Evolutionary conservation across 2,329 filamentous ascomycete genomes (phyloP).

Genomic region (Penicillium sclerotiorum): DNA sequence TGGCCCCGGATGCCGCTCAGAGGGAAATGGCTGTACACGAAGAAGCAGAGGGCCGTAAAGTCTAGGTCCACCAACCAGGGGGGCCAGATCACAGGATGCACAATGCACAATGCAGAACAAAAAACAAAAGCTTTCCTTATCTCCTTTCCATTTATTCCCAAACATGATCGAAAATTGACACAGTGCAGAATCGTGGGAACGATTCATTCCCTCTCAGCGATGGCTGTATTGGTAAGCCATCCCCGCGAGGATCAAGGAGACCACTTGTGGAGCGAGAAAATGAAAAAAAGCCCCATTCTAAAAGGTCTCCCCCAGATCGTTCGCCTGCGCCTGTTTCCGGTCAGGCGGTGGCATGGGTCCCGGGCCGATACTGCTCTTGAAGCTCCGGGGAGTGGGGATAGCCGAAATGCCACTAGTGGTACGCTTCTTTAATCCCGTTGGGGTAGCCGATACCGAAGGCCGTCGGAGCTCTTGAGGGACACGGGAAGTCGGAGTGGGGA

Average conservation of each 20-base stretch:
- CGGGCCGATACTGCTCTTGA: conserved; percentile 42
- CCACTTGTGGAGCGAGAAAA: too few relatives aligned
- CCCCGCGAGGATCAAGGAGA: too few relatives aligned
- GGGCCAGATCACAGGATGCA: conserved; percentile 8
- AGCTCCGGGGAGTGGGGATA: conserved; percentile 43
- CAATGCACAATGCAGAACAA: conserved; percentile 4
- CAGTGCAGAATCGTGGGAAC: too few relatives aligned
- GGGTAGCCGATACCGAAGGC: conserved; percentile 53
- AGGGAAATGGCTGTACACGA: conserved; percentile 16
- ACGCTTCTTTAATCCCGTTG: conserved; percentile 53
- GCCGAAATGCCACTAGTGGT: conserved; percentile 52
- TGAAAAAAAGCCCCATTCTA: conserved; percentile 31
- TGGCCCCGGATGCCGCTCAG: neutral
- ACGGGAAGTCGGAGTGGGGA: conserved; percentile 48
- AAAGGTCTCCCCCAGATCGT: conserved; percentile 61
- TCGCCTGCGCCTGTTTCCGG: conserved; percentile 53
- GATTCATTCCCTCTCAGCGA: too few relatives aligned
- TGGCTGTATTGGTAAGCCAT: too few relatives aligned
- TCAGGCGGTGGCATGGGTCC: conserved; percentile 53
- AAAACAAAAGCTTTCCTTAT: conserved; percentile 4
- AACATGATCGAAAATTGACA: too few relatives aligned
- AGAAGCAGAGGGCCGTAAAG: conserved; percentile 4
- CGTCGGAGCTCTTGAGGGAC: conserved; percentile 35
- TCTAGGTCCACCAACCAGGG: conserved; percentile 19
- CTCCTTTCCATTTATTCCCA: too few relatives aligned